These are phyloP conservation scores for Candida hungchunana DNA, from an alignment of 805 yeast species.

Conservation along the genomic window DNA sequence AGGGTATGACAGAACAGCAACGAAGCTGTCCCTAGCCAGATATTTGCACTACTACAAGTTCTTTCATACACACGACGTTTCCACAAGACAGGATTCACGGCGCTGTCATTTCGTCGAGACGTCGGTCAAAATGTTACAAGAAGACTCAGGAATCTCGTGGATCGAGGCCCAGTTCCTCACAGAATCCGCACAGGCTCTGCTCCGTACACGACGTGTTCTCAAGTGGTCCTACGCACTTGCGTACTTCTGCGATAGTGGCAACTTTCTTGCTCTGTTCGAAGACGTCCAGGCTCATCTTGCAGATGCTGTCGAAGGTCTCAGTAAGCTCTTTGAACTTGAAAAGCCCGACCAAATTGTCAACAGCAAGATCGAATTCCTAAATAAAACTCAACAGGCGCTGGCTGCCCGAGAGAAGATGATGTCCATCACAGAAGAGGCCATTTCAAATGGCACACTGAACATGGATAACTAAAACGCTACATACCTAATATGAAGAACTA, in stretches of 20 bases:
- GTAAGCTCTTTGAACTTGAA: slow-evolving; percentile 49
- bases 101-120: slow-evolving; percentile 60
- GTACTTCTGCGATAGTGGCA: slow-evolving; percentile 51
- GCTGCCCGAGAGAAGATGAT: slow-evolving; percentile 35
- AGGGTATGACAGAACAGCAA: slow-evolving; percentile 30
- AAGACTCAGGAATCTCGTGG: slow-evolving; percentile 67
- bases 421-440: slow-evolving; percentile 19
- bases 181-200: slow-evolving; percentile 62
- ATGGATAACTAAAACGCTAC: background rate
- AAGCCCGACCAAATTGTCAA: slow-evolving; percentile 33
- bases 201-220: slow-evolving; percentile 67
- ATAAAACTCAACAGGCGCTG: slow-evolving; percentile 31
- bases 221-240: slow-evolving; percentile 91
- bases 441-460: slow-evolving; percentile 7
- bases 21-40: slow-evolving; percentile 48
- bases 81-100: slow-evolving; percentile 66
- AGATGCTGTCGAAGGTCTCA: slow-evolving; percentile 63
- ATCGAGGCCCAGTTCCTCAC: slow-evolving; percentile 81
- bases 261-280: slow-evolving; percentile 63
- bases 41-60: slow-evolving; percentile 74
- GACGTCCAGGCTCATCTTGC: slow-evolving; percentile 62
- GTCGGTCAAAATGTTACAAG: slow-evolving; percentile 63
- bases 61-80: slow-evolving; percentile 70
- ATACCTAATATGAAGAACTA: too few species aligned
- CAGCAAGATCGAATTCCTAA: slow-evolving; percentile 34